Conservation (phyloP, 768 basidiomycete genomes). For the Leccinum broughii region DNA sequence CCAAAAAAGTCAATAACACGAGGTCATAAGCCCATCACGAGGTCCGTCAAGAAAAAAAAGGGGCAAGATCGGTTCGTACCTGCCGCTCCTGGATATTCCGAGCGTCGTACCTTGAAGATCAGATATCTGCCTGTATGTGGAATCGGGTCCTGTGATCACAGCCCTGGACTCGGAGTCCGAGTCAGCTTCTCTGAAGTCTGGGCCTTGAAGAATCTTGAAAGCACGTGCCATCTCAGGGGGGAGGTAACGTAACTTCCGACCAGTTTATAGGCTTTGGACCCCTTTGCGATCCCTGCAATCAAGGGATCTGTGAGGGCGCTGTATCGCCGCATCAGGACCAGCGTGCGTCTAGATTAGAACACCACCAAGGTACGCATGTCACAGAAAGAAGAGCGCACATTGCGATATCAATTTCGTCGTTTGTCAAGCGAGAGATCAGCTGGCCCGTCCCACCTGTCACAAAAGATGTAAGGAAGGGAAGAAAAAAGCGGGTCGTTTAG, state of each 20-base stretch:
- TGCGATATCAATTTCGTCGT: slow-evolving; percentile 79
- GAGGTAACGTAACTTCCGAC: slow-evolving; percentile 91
- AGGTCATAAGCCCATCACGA: neutral
- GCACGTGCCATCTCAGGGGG: slow-evolving; percentile 76
- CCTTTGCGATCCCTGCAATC: slow-evolving; percentile 91
- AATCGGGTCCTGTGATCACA: slow-evolving; percentile 79
- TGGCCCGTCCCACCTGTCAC: slow-evolving; percentile 80
- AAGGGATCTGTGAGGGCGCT: slow-evolving; percentile 90
- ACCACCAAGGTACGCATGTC: neutral
- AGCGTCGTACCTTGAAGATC: slow-evolving; percentile 81
- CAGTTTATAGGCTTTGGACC: slow-evolving; percentile 84
- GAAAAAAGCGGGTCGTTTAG: neutral
- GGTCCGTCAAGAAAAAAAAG: neutral
- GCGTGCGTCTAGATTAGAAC: slow-evolving; percentile 3
- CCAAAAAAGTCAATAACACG: neutral
- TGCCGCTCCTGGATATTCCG: slow-evolving; percentile 88
- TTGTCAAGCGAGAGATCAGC: slow-evolving; percentile 69
- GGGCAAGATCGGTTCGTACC: slow-evolving; percentile 39
- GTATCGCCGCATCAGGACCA: slow-evolving; percentile 1
- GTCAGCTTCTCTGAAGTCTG: neutral
- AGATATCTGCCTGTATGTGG: slow-evolving; percentile 64
- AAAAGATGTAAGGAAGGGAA: too few relatives aligned
- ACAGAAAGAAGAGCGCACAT: slow-evolving; percentile 49
- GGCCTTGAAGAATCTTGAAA: neutral
- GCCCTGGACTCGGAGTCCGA: slow-evolving; percentile 54